Conservation (phyloP, 768 basidiomycete species). For the Pisolithus orientalis region DNA sequence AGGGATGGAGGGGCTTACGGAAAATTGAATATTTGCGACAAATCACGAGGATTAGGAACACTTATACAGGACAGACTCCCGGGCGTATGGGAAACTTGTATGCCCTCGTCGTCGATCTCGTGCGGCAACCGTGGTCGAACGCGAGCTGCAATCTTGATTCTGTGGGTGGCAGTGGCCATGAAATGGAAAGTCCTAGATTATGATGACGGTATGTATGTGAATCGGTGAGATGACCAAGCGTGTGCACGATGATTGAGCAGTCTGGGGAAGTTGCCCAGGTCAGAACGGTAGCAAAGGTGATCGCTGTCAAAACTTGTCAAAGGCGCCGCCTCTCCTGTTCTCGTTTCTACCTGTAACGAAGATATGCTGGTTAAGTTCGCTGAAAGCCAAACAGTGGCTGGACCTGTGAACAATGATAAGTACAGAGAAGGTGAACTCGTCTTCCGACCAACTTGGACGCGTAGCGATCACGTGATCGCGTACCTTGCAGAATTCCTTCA, state of each 20-base stretch:
- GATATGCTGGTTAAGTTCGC: too few relatives aligned
- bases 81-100: conserved; percentile 44
- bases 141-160: conserved; percentile 67
- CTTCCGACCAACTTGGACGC: neutral
- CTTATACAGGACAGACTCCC: conserved; percentile 45
- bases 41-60: conserved; percentile 67
- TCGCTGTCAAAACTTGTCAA: too few relatives aligned
- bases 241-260: neutral
- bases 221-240: neutral
- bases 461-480: neutral
- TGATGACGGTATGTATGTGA: neutral
- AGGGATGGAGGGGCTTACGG: conserved; percentile 41
- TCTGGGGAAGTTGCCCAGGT: neutral
- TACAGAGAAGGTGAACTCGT: too few relatives aligned
- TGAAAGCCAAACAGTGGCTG: too few relatives aligned
- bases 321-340: too few relatives aligned
- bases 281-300: too few relatives aligned
- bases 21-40: conserved; percentile 69
- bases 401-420: too few relatives aligned
- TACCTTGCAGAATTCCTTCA: neutral
- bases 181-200: neutral
- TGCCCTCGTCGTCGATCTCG: conserved; percentile 57
- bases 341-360: too few relatives aligned
- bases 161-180: conserved; percentile 29
- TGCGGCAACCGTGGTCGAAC: conserved; percentile 57